These are phyloP conservation scores for Jatropha multifida DNA, from an alignment of 441 rosid genomes.

Conservation along the genomic window DNA sequence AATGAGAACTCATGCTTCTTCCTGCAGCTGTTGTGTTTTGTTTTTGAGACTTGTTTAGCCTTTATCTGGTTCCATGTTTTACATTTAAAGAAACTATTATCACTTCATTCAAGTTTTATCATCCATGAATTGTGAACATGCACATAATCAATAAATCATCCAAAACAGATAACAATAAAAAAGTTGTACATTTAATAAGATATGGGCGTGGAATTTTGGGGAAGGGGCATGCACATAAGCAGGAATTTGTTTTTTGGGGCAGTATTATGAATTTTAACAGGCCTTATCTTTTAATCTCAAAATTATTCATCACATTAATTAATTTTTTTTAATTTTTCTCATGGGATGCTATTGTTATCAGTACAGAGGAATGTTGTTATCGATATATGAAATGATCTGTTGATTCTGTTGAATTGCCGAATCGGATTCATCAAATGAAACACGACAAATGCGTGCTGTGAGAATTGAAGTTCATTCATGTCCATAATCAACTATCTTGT, in stretches of 20 bases:
- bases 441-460: neutral
- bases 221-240: no score
- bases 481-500: neutral
- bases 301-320: neutral
- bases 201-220: neutral
- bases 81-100: no score
- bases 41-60: no score
- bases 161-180: no score
- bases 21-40: no score
- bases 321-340: neutral
- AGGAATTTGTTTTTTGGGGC: no score
- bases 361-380: neutral
- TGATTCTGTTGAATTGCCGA: neutral
- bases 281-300: neutral
- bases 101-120: no score
- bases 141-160: neutral
- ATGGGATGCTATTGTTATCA: neutral
- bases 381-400: neutral
- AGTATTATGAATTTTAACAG: neutral
- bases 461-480: neutral
- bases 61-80: no score
- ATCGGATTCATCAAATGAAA: neutral
- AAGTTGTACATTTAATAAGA: neutral
- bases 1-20: no score
- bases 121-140: neutral